Percentiles rank a stretch among this genome's conserved stretches.
Evolutionary conservation across 441 rosid species (phyloP).

Genomic region (Euphorbia neoarborescens): DNA sequence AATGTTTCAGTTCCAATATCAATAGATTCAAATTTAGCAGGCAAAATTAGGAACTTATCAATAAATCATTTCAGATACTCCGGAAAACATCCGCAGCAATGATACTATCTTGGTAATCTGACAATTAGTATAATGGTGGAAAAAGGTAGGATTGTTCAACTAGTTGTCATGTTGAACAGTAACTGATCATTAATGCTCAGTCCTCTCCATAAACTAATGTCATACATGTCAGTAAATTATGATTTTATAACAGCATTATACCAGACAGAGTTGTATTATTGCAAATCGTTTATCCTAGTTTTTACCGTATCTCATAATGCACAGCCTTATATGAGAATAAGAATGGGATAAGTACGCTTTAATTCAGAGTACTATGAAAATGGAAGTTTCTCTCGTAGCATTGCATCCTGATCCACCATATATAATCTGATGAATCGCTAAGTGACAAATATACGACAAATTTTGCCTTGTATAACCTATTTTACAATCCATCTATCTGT

Average conservation of each 20-base stretch:
- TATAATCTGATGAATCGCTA: not conserved
- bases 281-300: not conserved
- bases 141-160: not conserved
- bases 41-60: not conserved
- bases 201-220: not conserved
- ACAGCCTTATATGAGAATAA: not conserved
- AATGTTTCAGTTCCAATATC: not conserved
- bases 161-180: not conserved
- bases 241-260: not conserved
- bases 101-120: not conserved
- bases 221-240: not conserved
- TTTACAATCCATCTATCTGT: constrained; percentile 22
- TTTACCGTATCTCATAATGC: not conserved
- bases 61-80: not conserved
- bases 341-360: not conserved
- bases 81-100: not conserved
- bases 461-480: not conserved
- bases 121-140: not conserved
- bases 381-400: not conserved
- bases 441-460: not conserved
- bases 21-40: not conserved
- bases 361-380: not conserved
- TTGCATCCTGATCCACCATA: not conserved
- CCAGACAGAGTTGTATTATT: not conserved
- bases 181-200: not conserved